Evolutionary conservation across 2,329 filamentous ascomycete species (phyloP).

Genomic region (Microcyclosporella mali): DNA sequence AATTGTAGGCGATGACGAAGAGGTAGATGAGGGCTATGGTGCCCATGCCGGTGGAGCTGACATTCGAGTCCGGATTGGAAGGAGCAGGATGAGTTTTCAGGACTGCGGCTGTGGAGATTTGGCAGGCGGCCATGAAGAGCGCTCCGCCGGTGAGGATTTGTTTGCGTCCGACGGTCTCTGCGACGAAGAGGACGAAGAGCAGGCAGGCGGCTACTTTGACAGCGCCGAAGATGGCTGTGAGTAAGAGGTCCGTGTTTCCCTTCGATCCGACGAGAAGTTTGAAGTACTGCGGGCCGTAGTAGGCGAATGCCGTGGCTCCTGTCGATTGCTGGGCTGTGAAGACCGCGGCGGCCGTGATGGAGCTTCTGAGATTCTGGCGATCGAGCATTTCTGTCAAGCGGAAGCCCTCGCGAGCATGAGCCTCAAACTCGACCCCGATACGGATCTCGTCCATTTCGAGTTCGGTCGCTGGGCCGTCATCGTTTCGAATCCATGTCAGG

Average conservation of each 20-base stretch:
- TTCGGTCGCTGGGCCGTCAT: slow-evolving; percentile 31
- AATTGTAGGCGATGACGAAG: slow-evolving; percentile 49
- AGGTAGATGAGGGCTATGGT: slow-evolving; percentile 52
- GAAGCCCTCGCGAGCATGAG: slow-evolving; percentile 33
- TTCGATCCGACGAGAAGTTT: slow-evolving; percentile 43
- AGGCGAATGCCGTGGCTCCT: slow-evolving; percentile 50
- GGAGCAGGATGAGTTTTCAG: slow-evolving; percentile 24
- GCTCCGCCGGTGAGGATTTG: slow-evolving; percentile 29
- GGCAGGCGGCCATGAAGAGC: slow-evolving; percentile 32
- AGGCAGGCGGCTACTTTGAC: slow-evolving; percentile 49
- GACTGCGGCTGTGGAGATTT: slow-evolving; percentile 30
- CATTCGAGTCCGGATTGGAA: slow-evolving; percentile 9
- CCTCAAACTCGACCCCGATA: slow-evolving; percentile 42
- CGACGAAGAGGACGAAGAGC: slow-evolving; percentile 48
- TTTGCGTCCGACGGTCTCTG: slow-evolving; percentile 45
- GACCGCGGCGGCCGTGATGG: slow-evolving; percentile 41
- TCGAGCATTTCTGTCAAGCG: slow-evolving; percentile 38
- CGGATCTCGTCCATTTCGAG: slow-evolving; percentile 49
- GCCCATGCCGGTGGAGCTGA: slow-evolving; percentile 39
- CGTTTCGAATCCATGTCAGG: slow-evolving; percentile 48
- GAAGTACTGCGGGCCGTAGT: slow-evolving; percentile 50
- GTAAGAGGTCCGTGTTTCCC: slow-evolving; percentile 40
- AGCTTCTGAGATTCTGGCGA: slow-evolving; percentile 39
- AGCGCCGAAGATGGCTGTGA: slow-evolving; percentile 50
- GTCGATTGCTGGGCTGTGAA: slow-evolving; percentile 51